A percentile compares a stretch with the other conserved stretches of the same genome.
Evolutionary conservation across 2,329 filamentous ascomycete genomes (phyloP).

Genomic region (Trichophaea hybrida): DNA sequence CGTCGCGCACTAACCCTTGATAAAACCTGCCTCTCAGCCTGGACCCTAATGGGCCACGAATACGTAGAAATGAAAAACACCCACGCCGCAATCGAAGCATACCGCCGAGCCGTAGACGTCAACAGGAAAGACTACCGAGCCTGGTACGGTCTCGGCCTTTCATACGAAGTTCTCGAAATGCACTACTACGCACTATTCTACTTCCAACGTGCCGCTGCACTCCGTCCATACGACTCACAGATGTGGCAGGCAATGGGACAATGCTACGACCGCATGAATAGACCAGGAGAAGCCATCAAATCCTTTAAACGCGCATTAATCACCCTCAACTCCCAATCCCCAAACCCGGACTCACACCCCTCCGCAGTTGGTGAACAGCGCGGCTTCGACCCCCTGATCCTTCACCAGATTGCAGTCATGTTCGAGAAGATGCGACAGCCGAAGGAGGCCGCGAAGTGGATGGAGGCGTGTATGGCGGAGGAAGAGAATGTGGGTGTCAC

Average conservation of each 20-base stretch:
- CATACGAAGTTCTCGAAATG: slow-evolving; percentile 96
- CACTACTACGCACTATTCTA: slow-evolving; percentile 95
- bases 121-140: slow-evolving; percentile 93
- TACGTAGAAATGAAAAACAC: slow-evolving; percentile 98
- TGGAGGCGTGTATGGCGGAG: slow-evolving; percentile 89
- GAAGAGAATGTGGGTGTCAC: slow-evolving; percentile 78
- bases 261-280: slow-evolving; percentile 78
- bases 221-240: slow-evolving; percentile 92
- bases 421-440: slow-evolving; percentile 69
- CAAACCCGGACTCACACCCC: slow-evolving; percentile 32
- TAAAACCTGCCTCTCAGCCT: slow-evolving; percentile 78
- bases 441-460: slow-evolving; percentile 75
- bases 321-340: slow-evolving; percentile 49
- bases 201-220: slow-evolving; percentile 83
- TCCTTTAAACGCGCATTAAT: slow-evolving; percentile 83
- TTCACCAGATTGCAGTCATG: slow-evolving; percentile 77
- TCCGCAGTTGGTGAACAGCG: slow-evolving; percentile 37
- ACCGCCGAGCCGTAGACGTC: slow-evolving; percentile 85
- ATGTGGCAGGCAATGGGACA: slow-evolving; percentile 97
- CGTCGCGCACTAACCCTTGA: slow-evolving; percentile 81
- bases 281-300: slow-evolving; percentile 81
- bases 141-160: slow-evolving; percentile 94
- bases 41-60: slow-evolving; percentile 98
- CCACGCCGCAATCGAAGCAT: slow-evolving; percentile 92
- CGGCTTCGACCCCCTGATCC: slow-evolving; percentile 73